phyloP scores from a whole-genome alignment of 2,329 filamentous ascomycete species.

The Penicillium sp. region DNA sequence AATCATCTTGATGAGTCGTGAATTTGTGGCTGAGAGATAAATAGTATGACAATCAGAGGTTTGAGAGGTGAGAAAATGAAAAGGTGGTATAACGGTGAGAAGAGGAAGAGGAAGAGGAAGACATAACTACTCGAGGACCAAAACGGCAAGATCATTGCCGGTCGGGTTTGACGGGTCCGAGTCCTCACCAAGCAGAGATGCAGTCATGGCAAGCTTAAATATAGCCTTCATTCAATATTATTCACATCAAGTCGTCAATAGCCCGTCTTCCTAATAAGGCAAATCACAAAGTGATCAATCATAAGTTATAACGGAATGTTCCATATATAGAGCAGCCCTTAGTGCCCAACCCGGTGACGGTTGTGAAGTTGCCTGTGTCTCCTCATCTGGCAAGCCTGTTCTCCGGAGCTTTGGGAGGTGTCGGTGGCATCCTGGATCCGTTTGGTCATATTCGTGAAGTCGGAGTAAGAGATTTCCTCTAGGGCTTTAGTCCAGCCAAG shows the following conservation, averaged over 20 bases:
- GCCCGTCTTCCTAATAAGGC: background rate
- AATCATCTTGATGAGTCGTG: no score
- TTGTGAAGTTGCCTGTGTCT: background rate
- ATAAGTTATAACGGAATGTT: background rate
- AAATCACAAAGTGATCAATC: background rate
- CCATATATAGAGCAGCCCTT: background rate
- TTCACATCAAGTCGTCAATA: slow-evolving; percentile 1
- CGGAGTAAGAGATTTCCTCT: background rate
- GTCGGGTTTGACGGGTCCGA: no score
- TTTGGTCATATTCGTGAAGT: background rate
- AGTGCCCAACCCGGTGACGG: background rate
- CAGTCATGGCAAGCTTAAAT: no score
- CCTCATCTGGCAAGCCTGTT: background rate
- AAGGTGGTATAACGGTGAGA: no score
- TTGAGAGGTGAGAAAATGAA: no score
- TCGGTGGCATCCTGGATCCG: background rate
- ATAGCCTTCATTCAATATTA: background rate
- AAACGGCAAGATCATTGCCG: no score
- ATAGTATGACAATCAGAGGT: no score
- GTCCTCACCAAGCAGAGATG: no score
- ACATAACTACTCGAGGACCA: no score
- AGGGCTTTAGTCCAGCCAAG: slow-evolving; percentile 2
- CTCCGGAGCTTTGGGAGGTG: background rate
- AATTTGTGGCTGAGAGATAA: no score
- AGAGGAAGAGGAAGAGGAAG: no score